Percentiles rank a stretch among this genome's conserved stretches.
These are phyloP conservation scores for Tolypocladium capitatum DNA, from an alignment of 2,329 filamentous ascomycete species.

Conservation along the genomic window DNA sequence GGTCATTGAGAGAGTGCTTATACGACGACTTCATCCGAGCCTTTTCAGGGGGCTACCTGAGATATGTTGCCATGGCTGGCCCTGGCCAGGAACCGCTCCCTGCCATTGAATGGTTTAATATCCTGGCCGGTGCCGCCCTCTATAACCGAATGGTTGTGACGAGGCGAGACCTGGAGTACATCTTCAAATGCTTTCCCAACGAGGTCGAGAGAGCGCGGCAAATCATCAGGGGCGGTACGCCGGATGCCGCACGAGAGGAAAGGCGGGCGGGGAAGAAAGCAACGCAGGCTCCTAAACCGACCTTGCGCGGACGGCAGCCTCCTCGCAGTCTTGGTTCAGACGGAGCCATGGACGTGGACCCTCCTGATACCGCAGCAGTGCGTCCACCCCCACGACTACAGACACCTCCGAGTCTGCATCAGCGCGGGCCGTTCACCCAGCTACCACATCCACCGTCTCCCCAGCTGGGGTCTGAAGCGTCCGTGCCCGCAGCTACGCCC, in stretches of 20 bases:
- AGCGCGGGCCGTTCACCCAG: background rate
- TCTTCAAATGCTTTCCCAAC: constrained; percentile 20
- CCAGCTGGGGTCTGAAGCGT: constrained; percentile 6
- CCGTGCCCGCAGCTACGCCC: constrained; percentile 6
- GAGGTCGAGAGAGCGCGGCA: constrained; percentile 12
- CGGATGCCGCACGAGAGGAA: background rate
- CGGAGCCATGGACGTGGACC: constrained; percentile 2
- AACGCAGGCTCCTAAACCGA: background rate
- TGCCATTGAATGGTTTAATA: constrained; percentile 29
- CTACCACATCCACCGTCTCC: constrained; percentile 3
- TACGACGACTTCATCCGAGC: constrained; percentile 40
- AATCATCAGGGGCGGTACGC: background rate
- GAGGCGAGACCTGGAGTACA: constrained; percentile 18
- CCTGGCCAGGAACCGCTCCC: constrained; percentile 16
- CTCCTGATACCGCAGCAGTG: background rate
- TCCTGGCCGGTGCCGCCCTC: constrained; percentile 11
- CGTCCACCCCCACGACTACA: background rate
- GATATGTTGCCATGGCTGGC: constrained; percentile 22
- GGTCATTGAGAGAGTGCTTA: constrained; percentile 25
- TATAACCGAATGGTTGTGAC: constrained; percentile 21
- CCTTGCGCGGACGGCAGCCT: background rate
- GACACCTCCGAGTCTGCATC: constrained; percentile 1
- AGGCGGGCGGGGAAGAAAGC: background rate
- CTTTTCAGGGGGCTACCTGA: constrained; percentile 27
- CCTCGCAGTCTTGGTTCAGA: background rate